phyloP scores from a whole-genome alignment of 2,329 filamentous ascomycete species.

The Sporothrix pallida region DNA sequence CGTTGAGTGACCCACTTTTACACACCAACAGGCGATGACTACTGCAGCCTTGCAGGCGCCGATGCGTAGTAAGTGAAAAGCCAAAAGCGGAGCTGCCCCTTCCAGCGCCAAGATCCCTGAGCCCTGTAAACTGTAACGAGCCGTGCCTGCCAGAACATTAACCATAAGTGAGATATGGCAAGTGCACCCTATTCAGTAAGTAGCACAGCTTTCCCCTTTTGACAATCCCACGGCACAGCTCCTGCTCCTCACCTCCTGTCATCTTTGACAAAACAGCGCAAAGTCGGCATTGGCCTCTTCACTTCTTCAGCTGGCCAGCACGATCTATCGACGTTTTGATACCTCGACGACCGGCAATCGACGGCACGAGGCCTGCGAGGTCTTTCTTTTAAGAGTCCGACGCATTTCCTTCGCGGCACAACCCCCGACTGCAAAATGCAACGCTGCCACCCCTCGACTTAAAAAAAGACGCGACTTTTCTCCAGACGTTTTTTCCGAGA shows the following conservation, averaged over 20 bases:
- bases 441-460: constrained; percentile 1
- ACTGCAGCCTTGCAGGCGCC: constrained; percentile 1
- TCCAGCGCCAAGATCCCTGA: constrained; percentile 19
- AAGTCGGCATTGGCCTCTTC: background rate
- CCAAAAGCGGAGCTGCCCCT: constrained; percentile 14
- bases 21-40: background rate
- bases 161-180: no score
- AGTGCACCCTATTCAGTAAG: no score
- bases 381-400: background rate
- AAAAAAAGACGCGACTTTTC: constrained; percentile 17
- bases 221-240: background rate
- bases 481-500: background rate
- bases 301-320: background rate
- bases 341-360: background rate
- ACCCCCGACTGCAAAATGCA: constrained; percentile 8
- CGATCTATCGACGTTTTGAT: background rate
- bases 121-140: background rate
- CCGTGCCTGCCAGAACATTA: constrained; percentile 4
- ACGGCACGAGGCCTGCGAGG: background rate
- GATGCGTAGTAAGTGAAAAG: background rate
- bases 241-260: background rate
- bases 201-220: constrained; percentile 17
- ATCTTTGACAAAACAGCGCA: background rate
- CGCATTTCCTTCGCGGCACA: background rate
- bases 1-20: background rate